phyloP scores from a whole-genome alignment of 1,139 yeast genomes.

The Yamadazyma epiphylla region DNA sequence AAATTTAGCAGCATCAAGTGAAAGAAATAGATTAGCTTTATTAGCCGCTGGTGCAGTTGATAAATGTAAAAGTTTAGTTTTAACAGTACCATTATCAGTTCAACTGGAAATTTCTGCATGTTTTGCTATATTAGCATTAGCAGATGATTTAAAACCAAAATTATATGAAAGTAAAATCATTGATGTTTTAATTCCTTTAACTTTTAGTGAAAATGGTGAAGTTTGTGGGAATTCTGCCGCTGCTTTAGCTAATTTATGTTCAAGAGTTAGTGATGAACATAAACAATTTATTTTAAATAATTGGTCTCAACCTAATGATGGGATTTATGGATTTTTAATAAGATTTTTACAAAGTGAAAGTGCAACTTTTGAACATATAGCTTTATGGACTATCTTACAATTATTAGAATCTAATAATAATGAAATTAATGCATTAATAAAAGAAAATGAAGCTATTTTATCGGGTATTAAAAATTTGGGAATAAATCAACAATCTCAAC shows the following conservation, averaged over 20 bases:
- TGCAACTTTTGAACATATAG: conserved; percentile 97
- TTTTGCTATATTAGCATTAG: conserved; percentile 92
- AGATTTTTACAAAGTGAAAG: conserved; percentile 80
- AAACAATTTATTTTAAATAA: conserved; percentile 67
- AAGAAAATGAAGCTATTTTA: conserved; percentile 55
- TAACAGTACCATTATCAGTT: conserved; percentile 79
- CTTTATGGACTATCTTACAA: conserved; percentile 95
- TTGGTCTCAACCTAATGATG: conserved; percentile 82
- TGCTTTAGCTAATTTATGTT: conserved; percentile 91
- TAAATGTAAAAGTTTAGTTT: conserved; percentile 84
- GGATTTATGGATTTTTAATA: conserved; percentile 78
- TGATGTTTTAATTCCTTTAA: conserved; percentile 86
- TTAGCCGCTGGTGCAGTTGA: conserved; percentile 95
- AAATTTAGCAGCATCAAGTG: conserved; percentile 93
- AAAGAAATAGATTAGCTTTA: conserved; percentile 85
- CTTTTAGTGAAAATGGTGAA: conserved; percentile 84
- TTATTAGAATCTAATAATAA: conserved; percentile 81
- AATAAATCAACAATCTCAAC: conserved; percentile 36
- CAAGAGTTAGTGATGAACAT: conserved; percentile 77
- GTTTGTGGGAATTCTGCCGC: conserved; percentile 99
- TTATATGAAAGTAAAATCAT: conserved; percentile 81
- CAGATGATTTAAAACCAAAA: conserved; percentile 89
- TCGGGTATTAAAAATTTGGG: conserved; percentile 53
- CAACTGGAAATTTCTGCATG: conserved; percentile 97
- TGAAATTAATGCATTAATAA: conserved; percentile 62